Percentiles rank a stretch among this genome's conserved stretches.
phyloP scores from a whole-genome alignment of 768 basidiomycete genomes.

The Mycena epipterygia region DNA sequence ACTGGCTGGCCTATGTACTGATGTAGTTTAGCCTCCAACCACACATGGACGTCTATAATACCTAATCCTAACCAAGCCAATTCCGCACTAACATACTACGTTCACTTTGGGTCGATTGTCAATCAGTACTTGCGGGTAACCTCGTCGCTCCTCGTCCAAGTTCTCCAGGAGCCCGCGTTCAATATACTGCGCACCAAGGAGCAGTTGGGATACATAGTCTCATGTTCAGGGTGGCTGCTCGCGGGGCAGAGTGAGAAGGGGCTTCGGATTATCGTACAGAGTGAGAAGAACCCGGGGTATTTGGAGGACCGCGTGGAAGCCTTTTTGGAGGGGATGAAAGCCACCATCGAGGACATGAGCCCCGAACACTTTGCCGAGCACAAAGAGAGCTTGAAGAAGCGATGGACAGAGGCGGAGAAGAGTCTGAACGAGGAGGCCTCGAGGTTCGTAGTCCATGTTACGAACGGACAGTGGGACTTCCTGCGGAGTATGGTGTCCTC shows the following conservation, averaged over 20 bases:
- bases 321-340: constrained; percentile 84
- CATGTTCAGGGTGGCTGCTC: constrained; percentile 67
- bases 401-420: constrained; percentile 89
- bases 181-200: constrained; percentile 93
- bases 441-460: constrained; percentile 79
- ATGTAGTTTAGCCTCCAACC: constrained; percentile 71
- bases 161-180: constrained; percentile 93
- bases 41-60: constrained; percentile 73
- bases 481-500: constrained; percentile 72
- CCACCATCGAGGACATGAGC: constrained; percentile 75
- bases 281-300: constrained; percentile 83
- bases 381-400: constrained; percentile 80
- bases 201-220: constrained; percentile 95
- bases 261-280: constrained; percentile 88
- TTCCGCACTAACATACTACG: constrained; percentile 87
- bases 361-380: constrained; percentile 84
- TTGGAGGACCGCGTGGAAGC: constrained; percentile 91
- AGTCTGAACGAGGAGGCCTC: constrained; percentile 86
- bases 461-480: constrained; percentile 90
- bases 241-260: constrained; percentile 80
- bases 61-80: constrained; percentile 91
- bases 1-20: neutral
- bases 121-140: constrained; percentile 77
- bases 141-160: constrained; percentile 81
- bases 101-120: constrained; percentile 79